Evolutionary conservation across 1,139 yeast genomes (phyloP), one percentile per base, ranked within the genome.

Genomic region (Zygosaccharomyces sapae): DNA sequence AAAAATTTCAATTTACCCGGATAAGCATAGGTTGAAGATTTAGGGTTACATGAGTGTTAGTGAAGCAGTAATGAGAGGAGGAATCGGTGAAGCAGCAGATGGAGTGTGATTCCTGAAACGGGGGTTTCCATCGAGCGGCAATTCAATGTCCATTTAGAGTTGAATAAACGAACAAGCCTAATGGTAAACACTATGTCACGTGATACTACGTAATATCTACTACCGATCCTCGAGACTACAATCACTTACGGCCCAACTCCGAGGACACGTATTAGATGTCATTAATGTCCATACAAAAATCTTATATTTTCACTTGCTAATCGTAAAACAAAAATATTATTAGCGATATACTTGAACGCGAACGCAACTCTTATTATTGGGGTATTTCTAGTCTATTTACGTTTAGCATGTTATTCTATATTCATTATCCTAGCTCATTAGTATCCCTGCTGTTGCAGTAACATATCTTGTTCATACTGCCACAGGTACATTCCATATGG

Each of bases 311-410:
- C 16, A 16, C 16, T 16, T 16, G 16, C 16, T 16, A 16, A 16
- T 16, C 16, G 16, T 16, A 16, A 16, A 16, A 16, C 16, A 16
- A 16, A 16, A 16, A 16, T 16, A 16, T 16, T 16, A 16, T 16
- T 16, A 16, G 16, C 16, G 16, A 16, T 34, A 33, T 29, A 19
- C 30, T 40, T 40, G 41, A 40, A 16, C 25, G 33, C 22, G 27
- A 20, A 31, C 24, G 42, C 39, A 35, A 34, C 35, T 38, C 27
- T 24, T 19, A 40, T 40, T 44, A 41, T 40, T 44, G 33, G 44
- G 44, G 44, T 34, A 33, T 44, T 38, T 37, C 29, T 35, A 27
- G 27, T 41, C 20, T 43, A 33, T 41, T 33, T 40, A 30, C 41
- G 41, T 35, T 20, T 31, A 22, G 36, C 33, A 10, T 16, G 16